A percentile compares a stretch with the other conserved stretches of the same genome.
Evolutionary conservation across 1,139 yeast species (phyloP).

Genomic region (Candida glucosophila): DNA sequence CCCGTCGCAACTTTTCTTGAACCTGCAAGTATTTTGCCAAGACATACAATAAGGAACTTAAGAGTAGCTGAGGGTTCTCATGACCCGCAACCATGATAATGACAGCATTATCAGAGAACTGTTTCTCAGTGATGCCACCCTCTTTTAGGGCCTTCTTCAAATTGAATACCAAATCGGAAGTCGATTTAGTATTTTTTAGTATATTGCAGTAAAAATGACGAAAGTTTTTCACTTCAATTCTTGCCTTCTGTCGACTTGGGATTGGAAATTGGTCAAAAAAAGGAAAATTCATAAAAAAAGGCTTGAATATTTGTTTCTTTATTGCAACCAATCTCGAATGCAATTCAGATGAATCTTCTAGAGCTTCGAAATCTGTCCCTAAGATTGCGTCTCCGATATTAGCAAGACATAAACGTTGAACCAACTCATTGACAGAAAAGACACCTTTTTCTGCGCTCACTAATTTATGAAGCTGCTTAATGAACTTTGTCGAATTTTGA

Average conservation of each 20-base stretch:
- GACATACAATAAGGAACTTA: constrained; percentile 41
- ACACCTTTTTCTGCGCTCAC: constrained; percentile 4
- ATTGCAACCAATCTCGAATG: constrained; percentile 34
- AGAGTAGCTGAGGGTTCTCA: constrained; percentile 50
- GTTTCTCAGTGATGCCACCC: constrained; percentile 32
- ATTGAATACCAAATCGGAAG: constrained; percentile 20
- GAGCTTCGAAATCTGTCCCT: constrained; percentile 37
- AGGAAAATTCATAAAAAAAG: constrained; percentile 49
- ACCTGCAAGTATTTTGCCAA: constrained; percentile 31
- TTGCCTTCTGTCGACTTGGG: constrained; percentile 38
- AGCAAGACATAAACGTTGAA: constrained; percentile 42
- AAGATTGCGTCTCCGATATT: constrained; percentile 43
- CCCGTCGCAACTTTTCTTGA: constrained; percentile 28
- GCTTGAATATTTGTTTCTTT: constrained; percentile 48
- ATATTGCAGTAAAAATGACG: constrained; percentile 23
- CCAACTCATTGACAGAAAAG: constrained; percentile 25
- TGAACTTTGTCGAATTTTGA: constrained; percentile 22
- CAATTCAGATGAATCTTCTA: constrained; percentile 19
- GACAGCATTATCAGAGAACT: constrained; percentile 48
- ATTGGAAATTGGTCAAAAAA: constrained; percentile 42
- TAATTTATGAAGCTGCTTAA: constrained; percentile 7
- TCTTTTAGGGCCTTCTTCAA: constrained; percentile 21
- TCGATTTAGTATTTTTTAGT: constrained; percentile 18
- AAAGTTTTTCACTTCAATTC: constrained; percentile 34
- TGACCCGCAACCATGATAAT: constrained; percentile 56